These are phyloP conservation scores for Globisporangium lucens DNA, from an alignment of 352 stramenopile genomes.

Conservation along the genomic window DNA sequence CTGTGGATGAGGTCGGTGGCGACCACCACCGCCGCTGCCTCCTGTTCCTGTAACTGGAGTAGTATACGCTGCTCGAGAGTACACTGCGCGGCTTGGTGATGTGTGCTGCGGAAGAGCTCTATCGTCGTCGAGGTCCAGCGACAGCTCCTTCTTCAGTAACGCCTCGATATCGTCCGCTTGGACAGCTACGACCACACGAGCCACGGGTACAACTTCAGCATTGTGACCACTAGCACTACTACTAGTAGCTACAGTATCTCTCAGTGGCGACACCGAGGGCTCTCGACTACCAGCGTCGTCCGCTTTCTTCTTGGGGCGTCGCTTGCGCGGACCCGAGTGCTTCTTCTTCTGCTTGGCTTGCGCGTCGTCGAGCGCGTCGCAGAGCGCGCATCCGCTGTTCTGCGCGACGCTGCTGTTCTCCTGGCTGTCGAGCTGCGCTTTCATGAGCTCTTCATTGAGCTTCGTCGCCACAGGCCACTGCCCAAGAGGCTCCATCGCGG, in stretches of 20 bases:
- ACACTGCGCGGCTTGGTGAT: neutral
- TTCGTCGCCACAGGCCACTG: neutral
- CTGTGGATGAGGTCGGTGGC: neutral
- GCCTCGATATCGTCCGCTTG: slow-evolving; percentile 8
- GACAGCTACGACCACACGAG: neutral
- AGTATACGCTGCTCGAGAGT: neutral
- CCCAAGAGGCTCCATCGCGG: neutral
- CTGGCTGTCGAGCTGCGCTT: neutral
- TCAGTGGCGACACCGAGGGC: neutral
- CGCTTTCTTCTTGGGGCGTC: slow-evolving; percentile 61
- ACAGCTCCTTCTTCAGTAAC: slow-evolving; percentile 14
- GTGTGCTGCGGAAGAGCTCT: neutral
- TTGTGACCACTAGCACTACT: neutral
- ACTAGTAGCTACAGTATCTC: neutral
- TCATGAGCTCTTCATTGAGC: neutral
- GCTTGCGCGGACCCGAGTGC: slow-evolving; percentile 58
- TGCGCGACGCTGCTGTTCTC: neutral
- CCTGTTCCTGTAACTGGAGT: neutral
- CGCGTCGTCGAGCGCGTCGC: neutral
- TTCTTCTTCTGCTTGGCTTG: slow-evolving; percentile 26
- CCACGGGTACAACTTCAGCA: neutral
- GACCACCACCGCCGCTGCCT: neutral
- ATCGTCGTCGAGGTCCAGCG: neutral
- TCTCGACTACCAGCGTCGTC: neutral
- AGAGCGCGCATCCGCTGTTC: neutral